phyloP scores from a whole-genome alignment of 495 filamentous ascomycete species.

The Penicillium pancosmium region DNA sequence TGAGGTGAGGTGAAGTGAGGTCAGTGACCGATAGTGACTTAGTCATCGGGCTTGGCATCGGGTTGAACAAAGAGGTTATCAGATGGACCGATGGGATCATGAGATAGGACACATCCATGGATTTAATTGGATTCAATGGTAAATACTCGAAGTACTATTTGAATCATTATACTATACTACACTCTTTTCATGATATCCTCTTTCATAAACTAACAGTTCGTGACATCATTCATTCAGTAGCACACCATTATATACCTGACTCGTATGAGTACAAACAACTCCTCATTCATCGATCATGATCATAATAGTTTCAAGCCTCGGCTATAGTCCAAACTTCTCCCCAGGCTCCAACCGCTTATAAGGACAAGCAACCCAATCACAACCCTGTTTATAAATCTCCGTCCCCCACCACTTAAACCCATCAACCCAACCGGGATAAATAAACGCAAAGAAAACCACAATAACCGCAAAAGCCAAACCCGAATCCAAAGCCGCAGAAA shows the following conservation, averaged over 20 bases:
- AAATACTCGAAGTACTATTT: no score
- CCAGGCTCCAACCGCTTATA: constrained; percentile 29
- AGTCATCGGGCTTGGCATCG: neutral
- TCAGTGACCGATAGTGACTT: neutral
- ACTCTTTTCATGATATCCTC: no score
- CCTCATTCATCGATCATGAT: no score
- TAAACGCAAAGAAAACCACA: constrained; percentile 73
- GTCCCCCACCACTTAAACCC: constrained; percentile 35
- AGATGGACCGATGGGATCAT: neutral
- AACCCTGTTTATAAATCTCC: constrained; percentile 36
- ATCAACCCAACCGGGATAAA: constrained; percentile 32
- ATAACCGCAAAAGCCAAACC: constrained; percentile 78
- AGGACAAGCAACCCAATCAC: constrained; percentile 35
- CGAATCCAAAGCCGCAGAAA: constrained; percentile 80
- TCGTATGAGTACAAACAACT: no score
- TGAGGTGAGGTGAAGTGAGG: neutral
- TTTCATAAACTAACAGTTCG: no score
- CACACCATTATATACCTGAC: no score
- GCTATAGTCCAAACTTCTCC: constrained; percentile 26
- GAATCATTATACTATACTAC: no score
- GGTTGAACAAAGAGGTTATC: neutral
- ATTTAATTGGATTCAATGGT: no score
- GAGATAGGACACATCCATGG: neutral
- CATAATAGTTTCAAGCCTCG: no score
- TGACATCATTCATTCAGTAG: constrained; percentile 5